Conservation (phyloP, 2,329 filamentous ascomycete species). For the Hymenoscyphus fructigenus region DNA sequence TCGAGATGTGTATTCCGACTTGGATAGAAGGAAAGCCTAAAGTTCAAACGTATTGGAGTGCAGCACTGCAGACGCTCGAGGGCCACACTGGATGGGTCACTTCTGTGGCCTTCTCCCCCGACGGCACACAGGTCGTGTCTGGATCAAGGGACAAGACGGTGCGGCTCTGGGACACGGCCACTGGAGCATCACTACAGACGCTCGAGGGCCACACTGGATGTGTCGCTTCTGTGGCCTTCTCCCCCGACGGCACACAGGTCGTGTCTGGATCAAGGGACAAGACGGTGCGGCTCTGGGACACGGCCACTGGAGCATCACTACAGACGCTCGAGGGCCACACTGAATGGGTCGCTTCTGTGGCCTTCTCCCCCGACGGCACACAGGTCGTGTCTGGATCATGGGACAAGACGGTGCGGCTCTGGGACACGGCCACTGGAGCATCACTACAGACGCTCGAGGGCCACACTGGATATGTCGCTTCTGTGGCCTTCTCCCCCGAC, state of each 20-base stretch:
- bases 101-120: conserved; percentile 21
- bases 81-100: conserved; percentile 7
- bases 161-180: conserved; percentile 8
- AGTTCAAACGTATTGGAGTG: conserved; percentile 20
- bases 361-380: conserved; percentile 12
- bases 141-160: conserved; percentile 2
- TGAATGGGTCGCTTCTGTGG: neutral
- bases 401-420: conserved; percentile 19
- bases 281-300: neutral
- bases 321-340: too few relatives aligned
- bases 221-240: conserved; percentile 20
- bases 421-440: too few relatives aligned
- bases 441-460: too few relatives aligned
- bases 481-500: conserved; percentile 22
- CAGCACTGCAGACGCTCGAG: too few relatives aligned
- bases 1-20: conserved; percentile 11
- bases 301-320: too few relatives aligned
- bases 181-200: too few relatives aligned
- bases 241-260: conserved; percentile 15
- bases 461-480: conserved; percentile 5
- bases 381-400: conserved; percentile 10
- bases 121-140: conserved; percentile 13
- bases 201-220: too few relatives aligned
- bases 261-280: neutral
- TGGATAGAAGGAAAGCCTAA: conserved; percentile 24